Percentiles rank a stretch among this genome's conserved stretches.
phyloP scores from a whole-genome alignment of 202 grass and related monocot genomes.

The Schoenoplectus tabernaemontani region DNA sequence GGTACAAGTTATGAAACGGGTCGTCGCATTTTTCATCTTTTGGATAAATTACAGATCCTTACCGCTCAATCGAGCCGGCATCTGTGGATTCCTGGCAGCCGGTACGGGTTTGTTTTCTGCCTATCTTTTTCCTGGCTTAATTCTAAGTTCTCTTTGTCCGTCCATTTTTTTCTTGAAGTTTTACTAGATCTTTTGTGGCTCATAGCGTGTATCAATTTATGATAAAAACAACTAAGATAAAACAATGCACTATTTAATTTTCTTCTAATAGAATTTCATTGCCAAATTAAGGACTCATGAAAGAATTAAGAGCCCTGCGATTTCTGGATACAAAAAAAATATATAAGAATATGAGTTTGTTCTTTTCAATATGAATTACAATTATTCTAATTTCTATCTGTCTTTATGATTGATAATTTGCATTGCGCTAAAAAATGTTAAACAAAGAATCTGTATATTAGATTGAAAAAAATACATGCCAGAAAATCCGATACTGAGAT shows the following conservation, averaged over 20 bases:
- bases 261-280: background rate
- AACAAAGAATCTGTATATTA: background rate
- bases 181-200: background rate
- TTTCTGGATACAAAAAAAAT: no score
- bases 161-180: background rate
- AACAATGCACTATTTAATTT: background rate
- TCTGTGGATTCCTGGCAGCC: slow-evolving; percentile 74
- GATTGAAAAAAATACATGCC: background rate
- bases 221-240: background rate
- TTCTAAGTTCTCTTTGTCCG: background rate
- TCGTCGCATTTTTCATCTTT: slow-evolving; percentile 56
- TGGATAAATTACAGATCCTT: slow-evolving; percentile 54
- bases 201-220: background rate
- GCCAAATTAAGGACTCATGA: background rate
- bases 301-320: background rate
- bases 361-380: background rate
- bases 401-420: background rate
- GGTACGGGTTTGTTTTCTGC: slow-evolving; percentile 25
- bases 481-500: background rate
- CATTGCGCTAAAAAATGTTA: background rate
- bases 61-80: slow-evolving; percentile 62
- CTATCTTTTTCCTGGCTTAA: background rate
- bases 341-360: no score
- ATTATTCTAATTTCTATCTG: background rate
- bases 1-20: slow-evolving; percentile 76